These are phyloP conservation scores for Marvania coccoides DNA, from an alignment of 139 green algal genomes.

Conservation along the genomic window DNA sequence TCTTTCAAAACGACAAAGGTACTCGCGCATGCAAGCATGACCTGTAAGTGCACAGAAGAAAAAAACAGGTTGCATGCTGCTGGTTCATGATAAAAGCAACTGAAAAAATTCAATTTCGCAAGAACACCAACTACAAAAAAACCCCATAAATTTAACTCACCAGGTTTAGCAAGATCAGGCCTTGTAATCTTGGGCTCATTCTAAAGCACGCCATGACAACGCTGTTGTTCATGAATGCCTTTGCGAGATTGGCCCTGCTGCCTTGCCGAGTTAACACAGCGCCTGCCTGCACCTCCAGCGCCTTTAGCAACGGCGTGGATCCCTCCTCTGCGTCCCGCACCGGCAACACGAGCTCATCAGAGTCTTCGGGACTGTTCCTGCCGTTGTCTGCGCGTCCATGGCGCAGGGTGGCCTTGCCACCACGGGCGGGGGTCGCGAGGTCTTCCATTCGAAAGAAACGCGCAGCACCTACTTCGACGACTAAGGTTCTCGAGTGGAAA, in stretches of 20 bases:
- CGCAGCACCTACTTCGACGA: no score
- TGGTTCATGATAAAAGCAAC: not conserved
- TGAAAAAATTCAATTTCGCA: not conserved
- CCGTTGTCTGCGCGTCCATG: no score
- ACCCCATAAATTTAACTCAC: not conserved
- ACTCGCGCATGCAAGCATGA: constrained; percentile 25
- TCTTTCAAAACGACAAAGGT: constrained; percentile 38
- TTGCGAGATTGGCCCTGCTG: no score
- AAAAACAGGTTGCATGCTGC: no score
- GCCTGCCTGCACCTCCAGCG: not conserved
- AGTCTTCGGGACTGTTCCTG: not conserved
- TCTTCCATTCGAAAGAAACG: no score
- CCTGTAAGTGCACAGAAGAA: not conserved
- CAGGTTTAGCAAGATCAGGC: constrained; percentile 32
- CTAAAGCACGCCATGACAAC: not conserved
- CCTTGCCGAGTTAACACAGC: no score
- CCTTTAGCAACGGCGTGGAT: not conserved
- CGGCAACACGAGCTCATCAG: not conserved
- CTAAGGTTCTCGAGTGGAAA: no score
- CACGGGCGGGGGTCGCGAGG: no score
- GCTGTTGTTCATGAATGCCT: not conserved
- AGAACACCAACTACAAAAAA: not conserved
- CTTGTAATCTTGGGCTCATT: constrained; percentile 9
- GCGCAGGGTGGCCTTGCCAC: not conserved
- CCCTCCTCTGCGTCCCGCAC: not conserved